Conservation (phyloP, 257 asterid species). For the Solanum paucissectum region DNA sequence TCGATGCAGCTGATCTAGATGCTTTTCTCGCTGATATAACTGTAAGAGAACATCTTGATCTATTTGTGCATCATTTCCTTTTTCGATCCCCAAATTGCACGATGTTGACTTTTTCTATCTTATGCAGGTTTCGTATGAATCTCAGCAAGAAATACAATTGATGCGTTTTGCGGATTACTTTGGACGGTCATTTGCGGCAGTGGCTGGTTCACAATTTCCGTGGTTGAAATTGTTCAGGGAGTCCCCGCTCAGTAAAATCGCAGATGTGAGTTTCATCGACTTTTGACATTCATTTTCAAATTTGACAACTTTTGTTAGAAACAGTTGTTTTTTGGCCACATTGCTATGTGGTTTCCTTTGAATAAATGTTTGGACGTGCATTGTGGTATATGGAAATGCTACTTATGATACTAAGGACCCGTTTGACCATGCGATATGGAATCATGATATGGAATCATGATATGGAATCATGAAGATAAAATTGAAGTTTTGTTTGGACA, state of each 20-base stretch:
- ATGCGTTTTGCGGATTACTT: slow-evolving; percentile 91
- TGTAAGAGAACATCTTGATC: slow-evolving; percentile 22
- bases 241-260: slow-evolving; percentile 49
- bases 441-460: no score
- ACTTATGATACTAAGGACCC: background rate
- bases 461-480: no score
- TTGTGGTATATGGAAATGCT: background rate
- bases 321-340: background rate
- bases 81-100: background rate
- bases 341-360: background rate
- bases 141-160: slow-evolving; percentile 69
- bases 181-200: slow-evolving; percentile 79
- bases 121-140: slow-evolving; percentile 61
- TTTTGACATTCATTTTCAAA: background rate
- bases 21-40: slow-evolving; percentile 49
- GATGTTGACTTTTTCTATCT: background rate
- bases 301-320: background rate
- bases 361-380: background rate
- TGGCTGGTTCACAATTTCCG: slow-evolving; percentile 66
- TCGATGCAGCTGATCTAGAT: slow-evolving; percentile 53
- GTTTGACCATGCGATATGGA: no score
- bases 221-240: slow-evolving; percentile 86
- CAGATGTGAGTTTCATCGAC: slow-evolving; percentile 48
- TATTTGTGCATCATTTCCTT: background rate
- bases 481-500: no score